Evolutionary conservation across 768 basidiomycete genomes (phyloP), one percentile per base, ranked within the genome.

Genomic region (Vararia minispora): DNA sequence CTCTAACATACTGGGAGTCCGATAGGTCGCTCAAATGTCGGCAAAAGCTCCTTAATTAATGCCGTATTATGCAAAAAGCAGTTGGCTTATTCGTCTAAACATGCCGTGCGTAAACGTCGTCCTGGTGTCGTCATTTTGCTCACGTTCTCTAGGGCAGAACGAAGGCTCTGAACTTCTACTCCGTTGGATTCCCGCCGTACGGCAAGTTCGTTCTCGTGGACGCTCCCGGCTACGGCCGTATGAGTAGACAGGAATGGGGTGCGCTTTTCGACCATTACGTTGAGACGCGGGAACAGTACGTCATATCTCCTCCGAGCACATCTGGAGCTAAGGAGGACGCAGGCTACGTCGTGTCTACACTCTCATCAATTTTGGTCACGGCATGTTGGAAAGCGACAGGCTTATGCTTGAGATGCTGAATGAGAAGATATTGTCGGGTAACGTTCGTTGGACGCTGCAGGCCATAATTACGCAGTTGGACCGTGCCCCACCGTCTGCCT

Each of bases 221-320:
- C 49, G 70, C 84, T 10, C 86, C 86, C 3, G 85, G 86, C 12
- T 89, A 88, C 53, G 86, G 86, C 33, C 59, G 66, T 7, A 66
- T 81, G 38, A 84, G 86, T 10, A 68, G 80, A 29, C 65, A 68
- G 24, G 80, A 84, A 57, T 88, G 84, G 84, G 84, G 86, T 1
- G 53, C 60, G 20, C 47, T 83, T 3, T 85, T 87, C 53, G 64
- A 80, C 37, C 57, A 69, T 28, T 88, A 86, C 50, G 44, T 84
- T 11, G 52, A 65, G 37, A 71, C 60, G 27, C 74, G 84, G 13
- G 57, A 70, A 50, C 63, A 76, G 83, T 86, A 47, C 42, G 77
- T 62, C 20, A 13, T 24, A 3, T 11, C 27, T 26, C 29, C 14
- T 17, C 28, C 37, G 39, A 18, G 17, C n/a, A 10, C 9, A 14